Base-by-base conservation (phyloP, 2,329 filamentous ascomycete genomes). In the Phyllosticta citriasiana region DNA sequence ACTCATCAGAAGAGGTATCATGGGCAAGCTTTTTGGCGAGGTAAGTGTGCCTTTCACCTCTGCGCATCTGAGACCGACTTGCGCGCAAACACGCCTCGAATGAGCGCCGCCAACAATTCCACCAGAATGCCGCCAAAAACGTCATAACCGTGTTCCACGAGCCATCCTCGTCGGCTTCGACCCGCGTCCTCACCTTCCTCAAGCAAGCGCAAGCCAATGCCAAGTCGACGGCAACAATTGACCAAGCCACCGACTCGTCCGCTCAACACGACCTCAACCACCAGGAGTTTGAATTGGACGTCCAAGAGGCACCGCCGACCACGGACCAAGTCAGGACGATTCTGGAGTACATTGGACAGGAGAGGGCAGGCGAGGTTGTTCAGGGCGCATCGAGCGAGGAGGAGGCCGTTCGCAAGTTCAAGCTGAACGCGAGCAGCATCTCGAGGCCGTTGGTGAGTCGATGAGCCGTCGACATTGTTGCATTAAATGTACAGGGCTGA, bases 121-220 rank as follows among this genome's bases (percentile, higher is more conserved):
- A 30, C 25, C 61, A 78, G 78, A 70, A 74, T 57, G 77, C 76
- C 67, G 73, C 75, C 65, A 80, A 79, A 69, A 92, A 97, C 79
- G 89, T 96, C 67, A 85, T 97, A 73, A 97, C 93, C 64, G 87
- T 99, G 80, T 99, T 97, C 82, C 92, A 97, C 83, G 89, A 89
- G 75, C 84, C 93, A 62, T 82, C 81, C 68, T 83, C 84, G 59
- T 83, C 88, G 24, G 81, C 87, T 65, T 97, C 92, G 3, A 79
- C 84, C 57, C 85, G 88, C 63, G 88, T 88, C 33, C 84, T 87
- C 64, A 87, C 84, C 52, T 78, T 96, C 59, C 84, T 97, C 63
- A 95, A 94, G 78, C 86, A 93, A 76, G 82, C 85, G 33, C 88
- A 89, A 26, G 86, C 88, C 55, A 84, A 84, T 55, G 85, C 89